Conservation (phyloP, 495 filamentous ascomycete species). For the Neurospora sublineolata region DNA sequence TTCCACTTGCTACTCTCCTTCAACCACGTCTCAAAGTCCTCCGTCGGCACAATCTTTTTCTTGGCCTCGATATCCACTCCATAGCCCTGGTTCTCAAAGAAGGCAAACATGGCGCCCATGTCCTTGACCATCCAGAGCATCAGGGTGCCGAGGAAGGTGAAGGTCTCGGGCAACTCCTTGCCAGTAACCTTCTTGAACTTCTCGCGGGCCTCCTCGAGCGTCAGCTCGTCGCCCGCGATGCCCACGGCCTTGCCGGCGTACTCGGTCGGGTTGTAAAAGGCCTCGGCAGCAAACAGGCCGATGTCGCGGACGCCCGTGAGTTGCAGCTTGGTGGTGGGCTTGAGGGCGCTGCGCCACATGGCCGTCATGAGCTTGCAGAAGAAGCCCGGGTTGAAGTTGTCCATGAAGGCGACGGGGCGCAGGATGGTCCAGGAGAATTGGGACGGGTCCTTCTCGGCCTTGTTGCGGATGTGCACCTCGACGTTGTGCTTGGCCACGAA, state of each 20-base stretch:
- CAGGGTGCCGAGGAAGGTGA: conserved; percentile 24
- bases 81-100: conserved; percentile 52
- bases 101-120: conserved; percentile 49
- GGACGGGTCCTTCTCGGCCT: conserved; percentile 22
- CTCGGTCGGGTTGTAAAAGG: conserved; percentile 30
- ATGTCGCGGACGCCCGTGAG: conserved; percentile 50
- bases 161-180: conserved; percentile 38
- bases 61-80: conserved; percentile 44
- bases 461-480: conserved; percentile 45
- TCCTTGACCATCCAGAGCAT: conserved; percentile 41
- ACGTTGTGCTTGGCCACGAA: conserved; percentile 54
- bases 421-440: conserved; percentile 43
- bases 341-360: conserved; percentile 33
- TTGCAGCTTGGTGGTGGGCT: conserved; percentile 40
- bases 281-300: conserved; percentile 49
- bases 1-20: conserved; percentile 39
- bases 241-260: conserved; percentile 22
- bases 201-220: conserved; percentile 25
- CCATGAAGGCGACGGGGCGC: conserved; percentile 54
- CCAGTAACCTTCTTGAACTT: conserved; percentile 42
- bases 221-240: conserved; percentile 22
- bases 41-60: conserved; percentile 41
- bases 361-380: conserved; percentile 47
- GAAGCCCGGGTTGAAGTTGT: conserved; percentile 44
- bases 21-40: conserved; percentile 50